Conservation (phyloP, 1,284 basidiomycete genomes). For the Cerioporus squamosus region DNA sequence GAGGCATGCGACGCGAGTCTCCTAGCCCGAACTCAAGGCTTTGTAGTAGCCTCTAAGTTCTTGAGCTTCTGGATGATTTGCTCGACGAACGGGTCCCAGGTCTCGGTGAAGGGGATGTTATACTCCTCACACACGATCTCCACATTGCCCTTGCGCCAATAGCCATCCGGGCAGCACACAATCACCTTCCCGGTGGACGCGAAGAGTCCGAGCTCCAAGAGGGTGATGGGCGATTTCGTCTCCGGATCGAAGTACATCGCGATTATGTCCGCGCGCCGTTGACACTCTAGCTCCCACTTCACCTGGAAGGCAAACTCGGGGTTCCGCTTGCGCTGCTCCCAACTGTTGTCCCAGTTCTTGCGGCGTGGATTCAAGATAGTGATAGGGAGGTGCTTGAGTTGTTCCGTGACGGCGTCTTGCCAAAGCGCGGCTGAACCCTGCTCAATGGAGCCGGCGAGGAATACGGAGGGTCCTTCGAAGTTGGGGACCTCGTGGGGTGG, state of each 20-base stretch:
- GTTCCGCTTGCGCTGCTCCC: neutral
- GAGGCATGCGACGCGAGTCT: too few species aligned
- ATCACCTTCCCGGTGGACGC: neutral
- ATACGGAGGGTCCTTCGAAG: neutral
- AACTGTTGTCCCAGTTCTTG: neutral
- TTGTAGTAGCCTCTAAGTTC: too few species aligned
- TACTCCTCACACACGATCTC: slow-evolving; percentile 1
- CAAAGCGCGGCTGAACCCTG: neutral
- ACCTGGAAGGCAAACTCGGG: neutral
- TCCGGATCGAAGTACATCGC: neutral
- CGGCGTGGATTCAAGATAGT: slow-evolving; percentile 3
- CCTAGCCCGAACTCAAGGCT: too few species aligned
- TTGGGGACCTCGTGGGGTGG: neutral
- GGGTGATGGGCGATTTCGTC: neutral
- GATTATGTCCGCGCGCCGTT: slow-evolving; percentile 1
- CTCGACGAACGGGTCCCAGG: neutral
- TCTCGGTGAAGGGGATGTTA: neutral
- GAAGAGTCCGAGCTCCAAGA: slow-evolving; percentile 1
- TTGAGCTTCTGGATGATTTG: neutral
- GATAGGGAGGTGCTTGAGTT: neutral
- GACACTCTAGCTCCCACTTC: slow-evolving; percentile 3
- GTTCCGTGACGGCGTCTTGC: neutral
- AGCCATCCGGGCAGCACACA: slow-evolving; percentile 6
- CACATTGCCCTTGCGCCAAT: neutral
- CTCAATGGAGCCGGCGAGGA: slow-evolving; percentile 7